Base-by-base conservation (phyloP, 2,329 filamentous ascomycete species). In the Phaeosphaeriaceae sp. region DNA sequence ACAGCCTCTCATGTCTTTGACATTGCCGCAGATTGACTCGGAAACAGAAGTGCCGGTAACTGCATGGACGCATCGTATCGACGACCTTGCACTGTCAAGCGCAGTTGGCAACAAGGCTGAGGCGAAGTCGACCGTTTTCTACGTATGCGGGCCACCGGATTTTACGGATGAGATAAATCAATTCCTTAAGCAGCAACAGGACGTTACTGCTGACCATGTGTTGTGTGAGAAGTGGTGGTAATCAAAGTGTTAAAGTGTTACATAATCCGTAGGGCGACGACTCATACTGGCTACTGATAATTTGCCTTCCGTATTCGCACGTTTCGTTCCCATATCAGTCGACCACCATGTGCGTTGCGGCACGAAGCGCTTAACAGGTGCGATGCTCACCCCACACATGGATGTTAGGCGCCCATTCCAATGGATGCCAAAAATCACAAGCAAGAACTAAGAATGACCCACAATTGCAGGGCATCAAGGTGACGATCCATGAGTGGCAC, bases 191-290 rank as follows among this genome's bases (percentile, higher is more conserved):
- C 61, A 56, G 23, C 71, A 76, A 54, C 58, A 71, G 4, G 69
- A 74, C 7, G 73, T 80, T 56, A 54, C 56, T 17, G 51, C 63
- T 15, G 71, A 73, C 30, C 64, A 68, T 21, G 77, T 80, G 7
- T 54, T 79, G 5, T 80, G 76, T 55, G 79, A 81, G 64, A 80
- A 80, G 61, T 81, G 79, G 79, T 81, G 79, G 79, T 81, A 63
- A 41, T 32, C 15, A 33, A 33, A 26, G 11, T 26, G 28, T 29
- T 13, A n/a, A n/a, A n/a, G n/a, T n/a, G 21, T 13, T 33, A 28
- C 28, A 48, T 38, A 35, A 40, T 35, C 21, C 39, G 20, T 33
- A n/a, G 23, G 11, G 23, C 23, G 7, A 26, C 23, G 23, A n/a
- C 23, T 47, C 40, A 39, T 34, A 33, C 23, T 36, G 34, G 34